phyloP scores from a whole-genome alignment of 306 rosid genomes.

The Psophocarpus tetragonolobus region DNA sequence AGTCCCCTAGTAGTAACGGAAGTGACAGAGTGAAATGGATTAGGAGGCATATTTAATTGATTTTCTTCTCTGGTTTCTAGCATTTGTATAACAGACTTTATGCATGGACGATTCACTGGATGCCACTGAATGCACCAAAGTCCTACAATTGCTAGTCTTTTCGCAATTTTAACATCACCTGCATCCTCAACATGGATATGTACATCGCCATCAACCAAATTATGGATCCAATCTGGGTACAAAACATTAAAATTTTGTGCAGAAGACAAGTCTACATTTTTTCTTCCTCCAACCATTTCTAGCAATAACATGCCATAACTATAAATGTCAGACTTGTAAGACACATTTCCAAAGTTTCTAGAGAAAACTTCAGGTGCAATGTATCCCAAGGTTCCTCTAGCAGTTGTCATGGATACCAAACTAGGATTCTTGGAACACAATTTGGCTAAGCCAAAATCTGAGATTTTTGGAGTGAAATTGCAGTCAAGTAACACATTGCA shows the following conservation, averaged over 20 bases:
- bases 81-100: background rate
- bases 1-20: background rate
- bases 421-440: conserved; percentile 3
- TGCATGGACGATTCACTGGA: background rate
- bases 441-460: background rate
- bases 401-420: background rate
- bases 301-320: background rate
- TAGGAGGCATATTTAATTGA: background rate
- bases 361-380: background rate
- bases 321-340: background rate
- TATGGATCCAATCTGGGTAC: background rate
- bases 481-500: background rate
- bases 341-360: background rate
- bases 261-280: background rate
- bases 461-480: background rate
- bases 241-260: background rate
- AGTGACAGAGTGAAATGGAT: background rate
- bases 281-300: background rate
- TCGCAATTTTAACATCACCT: background rate
- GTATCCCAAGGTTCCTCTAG: background rate
- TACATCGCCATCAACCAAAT: background rate
- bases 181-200: background rate
- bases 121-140: background rate
- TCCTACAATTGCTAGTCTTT: background rate
- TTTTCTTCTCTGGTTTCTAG: background rate